Percentiles rank a stretch among this genome's conserved stretches.
These are phyloP conservation scores for Raphanus sativus DNA, from an alignment of 345 rosid genomes.

Conservation along the genomic window DNA sequence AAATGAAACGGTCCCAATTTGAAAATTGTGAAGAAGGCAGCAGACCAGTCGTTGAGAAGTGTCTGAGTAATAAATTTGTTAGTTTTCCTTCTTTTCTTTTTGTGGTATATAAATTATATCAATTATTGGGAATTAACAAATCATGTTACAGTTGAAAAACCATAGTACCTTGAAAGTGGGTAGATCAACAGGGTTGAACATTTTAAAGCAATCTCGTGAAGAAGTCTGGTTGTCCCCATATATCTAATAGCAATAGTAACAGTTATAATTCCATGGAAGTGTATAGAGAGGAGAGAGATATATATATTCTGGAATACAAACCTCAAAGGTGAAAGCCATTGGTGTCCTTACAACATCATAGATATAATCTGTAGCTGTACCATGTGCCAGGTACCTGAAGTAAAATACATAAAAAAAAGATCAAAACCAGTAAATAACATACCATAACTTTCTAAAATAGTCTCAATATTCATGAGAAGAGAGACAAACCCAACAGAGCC, in stretches of 20 bases:
- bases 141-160: not conserved
- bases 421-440: not conserved
- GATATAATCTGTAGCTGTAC: conserved; percentile 97
- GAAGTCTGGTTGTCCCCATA: conserved; percentile 72
- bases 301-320: conserved; percentile 36
- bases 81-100: not conserved
- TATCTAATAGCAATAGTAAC: conserved; percentile 51
- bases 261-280: conserved; percentile 5
- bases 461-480: not conserved
- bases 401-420: not conserved
- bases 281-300: not conserved
- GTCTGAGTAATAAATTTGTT: conserved; percentile 47
- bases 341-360: conserved; percentile 79
- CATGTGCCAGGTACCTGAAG: conserved; percentile 92
- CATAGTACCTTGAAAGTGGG: conserved; percentile 69
- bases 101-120: not conserved
- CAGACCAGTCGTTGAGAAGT: conserved; percentile 89
- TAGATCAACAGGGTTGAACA: conserved; percentile 87
- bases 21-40: conserved; percentile 73
- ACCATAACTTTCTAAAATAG: too few species aligned
- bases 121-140: not conserved
- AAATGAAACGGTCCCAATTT: conserved; percentile 54
- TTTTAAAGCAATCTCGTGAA: conserved; percentile 81
- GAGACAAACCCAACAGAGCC: conserved; percentile 91
- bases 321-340: conserved; percentile 99